Evolutionary conservation across 129 eudicot species (phyloP), one percentile per base, ranked within the genome.

Genomic region (Saposhnikovia divaricata): DNA sequence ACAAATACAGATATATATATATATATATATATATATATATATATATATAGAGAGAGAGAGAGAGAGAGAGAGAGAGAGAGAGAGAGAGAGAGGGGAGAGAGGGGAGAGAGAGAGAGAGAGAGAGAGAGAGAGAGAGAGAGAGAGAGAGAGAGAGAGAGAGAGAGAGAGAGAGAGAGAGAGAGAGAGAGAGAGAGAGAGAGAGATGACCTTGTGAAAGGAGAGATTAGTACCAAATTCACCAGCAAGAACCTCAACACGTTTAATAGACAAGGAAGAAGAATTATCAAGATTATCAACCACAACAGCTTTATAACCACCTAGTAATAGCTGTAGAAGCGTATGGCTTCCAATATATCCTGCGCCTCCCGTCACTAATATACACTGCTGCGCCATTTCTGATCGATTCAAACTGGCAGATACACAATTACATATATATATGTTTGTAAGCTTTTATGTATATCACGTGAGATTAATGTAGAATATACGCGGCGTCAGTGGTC

Each of bases 341-440:
- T 95, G 97, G 59, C 91, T 92, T 2, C 99, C 99, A 57, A 95
- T 92, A 77, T 95, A 95, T 4, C 99, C 97, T 7, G 99, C 97
- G 34, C 96, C 99, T 0, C 99, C 97, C 9, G 96, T 92, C 68
- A 95, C 99, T 81, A 90, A 83, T 48, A 95, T 89, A 61, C 87
- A 85, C 85, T 71, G 79, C 82, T 87, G 78, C 92, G 84, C 87
- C 78, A 79, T 87, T 68, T 68, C 23, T 11, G 28, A 13, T n/a
- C 6, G 40, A 25, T 28, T 12, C 68, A 59, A 59, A 23, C 27
- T 57, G 25, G 47, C 4, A 59, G 25, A 21, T 59, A 23, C 66
- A 59, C 66, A 59, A 59, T 59, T 23, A 59, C 31, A 23, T 61
- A 25, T 61, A 61, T 34, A 34, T 34, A 34, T 31, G 1, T 34